These are phyloP conservation scores for Xylaria polymorpha DNA, from an alignment of 2,329 filamentous ascomycete species.

Conservation along the genomic window DNA sequence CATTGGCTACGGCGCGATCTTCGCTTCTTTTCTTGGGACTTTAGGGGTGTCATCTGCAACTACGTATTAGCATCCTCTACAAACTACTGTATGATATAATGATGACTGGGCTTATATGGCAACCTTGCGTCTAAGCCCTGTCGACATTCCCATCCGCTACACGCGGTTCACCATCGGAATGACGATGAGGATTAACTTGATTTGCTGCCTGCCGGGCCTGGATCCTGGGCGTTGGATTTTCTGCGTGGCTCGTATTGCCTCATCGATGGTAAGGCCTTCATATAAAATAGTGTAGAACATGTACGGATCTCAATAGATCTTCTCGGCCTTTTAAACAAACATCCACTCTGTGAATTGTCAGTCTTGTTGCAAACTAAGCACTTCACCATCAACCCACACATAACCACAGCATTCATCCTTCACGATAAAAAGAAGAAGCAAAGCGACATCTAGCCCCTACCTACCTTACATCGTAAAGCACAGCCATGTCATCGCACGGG, in stretches of 20 bases:
- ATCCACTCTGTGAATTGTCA: neutral
- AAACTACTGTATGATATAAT: constrained; percentile 32
- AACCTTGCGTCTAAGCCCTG: neutral
- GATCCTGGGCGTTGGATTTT: constrained; percentile 9
- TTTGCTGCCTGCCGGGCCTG: constrained; percentile 14
- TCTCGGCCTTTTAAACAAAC: neutral
- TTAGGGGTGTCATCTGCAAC: constrained; percentile 22
- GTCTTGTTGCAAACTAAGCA: neutral
- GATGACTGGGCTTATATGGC: constrained; percentile 16
- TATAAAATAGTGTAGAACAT: constrained; percentile 7
- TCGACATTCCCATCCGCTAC: neutral
- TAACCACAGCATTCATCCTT: neutral
- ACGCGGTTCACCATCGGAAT: neutral
- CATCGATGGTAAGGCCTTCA: constrained; percentile 4
- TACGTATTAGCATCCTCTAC: constrained; percentile 5
- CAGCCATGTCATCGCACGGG: constrained; percentile 25
- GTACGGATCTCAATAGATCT: neutral
- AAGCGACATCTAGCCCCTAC: neutral
- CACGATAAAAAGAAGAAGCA: neutral
- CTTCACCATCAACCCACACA: neutral
- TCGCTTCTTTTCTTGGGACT: constrained; percentile 14
- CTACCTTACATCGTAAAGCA: neutral
- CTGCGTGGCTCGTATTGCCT: constrained; percentile 14
- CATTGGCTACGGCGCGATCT: constrained; percentile 18
- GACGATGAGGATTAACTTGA: constrained; percentile 18